These are phyloP conservation scores for Solanum sitiens DNA, from an alignment of 257 asterid genomes.

Conservation along the genomic window DNA sequence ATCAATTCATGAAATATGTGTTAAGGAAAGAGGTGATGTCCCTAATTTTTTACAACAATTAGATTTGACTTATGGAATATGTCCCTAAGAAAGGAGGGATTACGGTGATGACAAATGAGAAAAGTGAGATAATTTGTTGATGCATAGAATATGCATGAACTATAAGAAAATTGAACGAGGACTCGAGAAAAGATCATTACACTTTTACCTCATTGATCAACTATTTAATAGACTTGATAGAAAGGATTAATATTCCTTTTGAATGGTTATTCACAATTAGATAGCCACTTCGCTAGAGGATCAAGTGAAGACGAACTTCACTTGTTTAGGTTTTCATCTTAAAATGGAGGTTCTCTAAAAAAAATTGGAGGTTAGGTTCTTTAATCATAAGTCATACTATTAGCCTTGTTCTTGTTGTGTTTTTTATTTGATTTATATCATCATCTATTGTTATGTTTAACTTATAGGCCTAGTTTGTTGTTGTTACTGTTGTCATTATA, in stretches of 20 bases:
- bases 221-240: not conserved
- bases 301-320: not conserved
- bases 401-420: not conserved
- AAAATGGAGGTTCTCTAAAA: not conserved
- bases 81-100: not conserved
- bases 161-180: not conserved
- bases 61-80: not conserved
- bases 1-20: too few relatives aligned
- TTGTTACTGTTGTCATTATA: too few relatives aligned
- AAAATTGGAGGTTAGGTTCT: not conserved
- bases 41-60: not conserved
- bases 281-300: not conserved
- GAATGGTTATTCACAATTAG: not conserved
- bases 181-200: not conserved
- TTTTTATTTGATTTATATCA: too few relatives aligned
- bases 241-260: not conserved
- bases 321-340: not conserved
- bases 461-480: not conserved
- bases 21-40: too few relatives aligned
- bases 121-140: not conserved
- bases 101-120: not conserved
- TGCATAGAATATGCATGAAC: not conserved
- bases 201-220: not conserved
- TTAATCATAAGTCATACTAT: too few relatives aligned
- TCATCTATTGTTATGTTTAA: not conserved